phyloP scores from a whole-genome alignment of 495 filamentous ascomycete genomes.

The Talaromyces stipitatus region DNA sequence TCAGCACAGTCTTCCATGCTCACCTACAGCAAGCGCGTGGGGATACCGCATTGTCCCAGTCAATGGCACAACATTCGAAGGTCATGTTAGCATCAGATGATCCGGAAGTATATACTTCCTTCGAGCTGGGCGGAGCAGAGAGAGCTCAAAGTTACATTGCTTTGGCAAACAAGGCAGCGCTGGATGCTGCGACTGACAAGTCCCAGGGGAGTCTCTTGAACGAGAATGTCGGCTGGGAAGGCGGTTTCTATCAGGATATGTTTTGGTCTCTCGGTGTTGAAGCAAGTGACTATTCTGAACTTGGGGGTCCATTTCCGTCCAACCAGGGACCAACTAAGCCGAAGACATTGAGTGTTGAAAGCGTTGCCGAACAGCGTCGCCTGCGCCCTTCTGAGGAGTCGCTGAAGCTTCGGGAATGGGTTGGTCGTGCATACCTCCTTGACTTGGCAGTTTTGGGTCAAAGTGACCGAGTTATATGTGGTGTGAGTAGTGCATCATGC shows the following conservation, averaged over 20 bases:
- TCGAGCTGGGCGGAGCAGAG: conserved; percentile 40
- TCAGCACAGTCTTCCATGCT: conserved; percentile 8
- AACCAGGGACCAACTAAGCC: conserved; percentile 2
- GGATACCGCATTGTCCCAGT: not conserved
- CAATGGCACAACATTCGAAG: conserved; percentile 13
- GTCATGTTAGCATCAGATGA: conserved; percentile 62
- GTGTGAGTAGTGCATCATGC: conserved; percentile 58
- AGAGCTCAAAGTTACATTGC: conserved; percentile 59
- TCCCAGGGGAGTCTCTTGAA: conserved; percentile 51
- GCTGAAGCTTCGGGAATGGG: conserved; percentile 50
- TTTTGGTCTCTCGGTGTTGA: conserved; percentile 56
- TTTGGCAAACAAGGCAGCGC: conserved; percentile 50
- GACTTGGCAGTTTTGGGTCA: conserved; percentile 60
- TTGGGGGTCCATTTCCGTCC: conserved; percentile 2
- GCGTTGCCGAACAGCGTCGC: conserved; percentile 7
- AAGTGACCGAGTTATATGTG: conserved; percentile 54
- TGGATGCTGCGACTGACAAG: conserved; percentile 24
- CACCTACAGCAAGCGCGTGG: conserved; percentile 1
- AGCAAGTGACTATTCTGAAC: conserved; percentile 1
- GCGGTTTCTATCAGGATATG: conserved; percentile 62
- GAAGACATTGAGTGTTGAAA: not conserved
- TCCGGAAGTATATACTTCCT: conserved; percentile 51
- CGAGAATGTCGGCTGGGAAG: conserved; percentile 65
- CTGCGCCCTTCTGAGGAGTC: conserved; percentile 40
- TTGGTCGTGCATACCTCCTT: conserved; percentile 63